Conservation (phyloP, 371 early-diverging fungal genomes). For the Apophysomyces ossiformis region DNA sequence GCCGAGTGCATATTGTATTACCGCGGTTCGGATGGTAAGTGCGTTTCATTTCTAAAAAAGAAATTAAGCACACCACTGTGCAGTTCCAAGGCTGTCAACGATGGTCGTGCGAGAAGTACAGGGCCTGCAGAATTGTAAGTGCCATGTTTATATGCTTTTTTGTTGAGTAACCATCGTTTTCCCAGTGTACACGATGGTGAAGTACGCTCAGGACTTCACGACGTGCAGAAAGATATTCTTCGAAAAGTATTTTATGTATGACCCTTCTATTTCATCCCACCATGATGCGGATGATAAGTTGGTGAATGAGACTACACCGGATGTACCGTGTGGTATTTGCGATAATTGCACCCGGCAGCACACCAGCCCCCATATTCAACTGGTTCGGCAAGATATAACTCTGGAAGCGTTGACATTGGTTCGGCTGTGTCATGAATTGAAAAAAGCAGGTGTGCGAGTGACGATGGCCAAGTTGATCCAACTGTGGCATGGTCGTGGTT, state of each 20-base stretch:
- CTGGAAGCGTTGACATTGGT: constrained; percentile 47
- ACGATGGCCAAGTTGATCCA: constrained; percentile 59
- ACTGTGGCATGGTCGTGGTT: constrained; percentile 48
- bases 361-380: neutral
- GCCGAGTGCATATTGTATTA: constrained; percentile 84
- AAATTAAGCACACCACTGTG: neutral
- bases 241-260: constrained; percentile 63
- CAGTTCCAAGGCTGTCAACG: constrained; percentile 62
- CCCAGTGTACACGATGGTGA: constrained; percentile 62
- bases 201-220: constrained; percentile 67
- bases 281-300: constrained; percentile 21
- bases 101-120: constrained; percentile 70
- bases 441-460: constrained; percentile 45
- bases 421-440: constrained; percentile 42
- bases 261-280: constrained; percentile 21
- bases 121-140: constrained; percentile 59
- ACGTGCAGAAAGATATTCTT: constrained; percentile 72
- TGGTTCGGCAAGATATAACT: constrained; percentile 40
- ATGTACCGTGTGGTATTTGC: constrained; percentile 53
- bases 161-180: neutral
- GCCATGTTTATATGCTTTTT: neutral
- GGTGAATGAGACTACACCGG: constrained; percentile 40
- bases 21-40: constrained; percentile 62
- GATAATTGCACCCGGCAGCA: constrained; percentile 51
- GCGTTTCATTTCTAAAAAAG: neutral